Evolutionary conservation across 2,329 filamentous ascomycete genomes (phyloP).

Genomic region (Fusarium nanum): DNA sequence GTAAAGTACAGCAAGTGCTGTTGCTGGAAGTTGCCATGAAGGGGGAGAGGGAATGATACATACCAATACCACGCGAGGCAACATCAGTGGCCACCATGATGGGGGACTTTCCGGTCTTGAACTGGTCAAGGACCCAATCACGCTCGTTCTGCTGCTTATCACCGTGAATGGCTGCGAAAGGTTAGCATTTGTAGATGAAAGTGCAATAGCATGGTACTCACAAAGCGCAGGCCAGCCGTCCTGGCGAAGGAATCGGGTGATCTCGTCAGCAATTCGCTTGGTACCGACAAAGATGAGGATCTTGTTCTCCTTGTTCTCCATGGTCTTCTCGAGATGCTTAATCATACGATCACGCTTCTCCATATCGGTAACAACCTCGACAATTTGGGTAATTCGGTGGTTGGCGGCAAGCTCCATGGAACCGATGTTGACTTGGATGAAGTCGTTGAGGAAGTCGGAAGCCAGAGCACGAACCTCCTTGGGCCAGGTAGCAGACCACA

Average conservation of each 20-base stretch:
- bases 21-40: conserved; percentile 68
- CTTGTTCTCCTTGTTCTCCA: conserved; percentile 97
- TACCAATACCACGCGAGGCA: conserved; percentile 99
- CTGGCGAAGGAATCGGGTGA: conserved; percentile 95
- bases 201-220: conserved; percentile 65
- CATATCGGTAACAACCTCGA: conserved; percentile 94
- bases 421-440: conserved; percentile 98
- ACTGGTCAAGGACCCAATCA: conserved; percentile 99
- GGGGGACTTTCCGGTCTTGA: conserved; percentile 99
- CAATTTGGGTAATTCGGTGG: conserved; percentile 96
- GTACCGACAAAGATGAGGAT: conserved; percentile 92
- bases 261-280: conserved; percentile 97
- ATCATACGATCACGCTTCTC: conserved; percentile 99
- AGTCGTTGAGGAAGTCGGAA: conserved; percentile 90
- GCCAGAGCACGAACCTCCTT: conserved; percentile 97
- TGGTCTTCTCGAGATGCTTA: conserved; percentile 96
- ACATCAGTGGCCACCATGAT: conserved; percentile 99
- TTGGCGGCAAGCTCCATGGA: conserved; percentile 97
- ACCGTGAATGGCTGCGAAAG: conserved; percentile 84
- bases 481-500: conserved; percentile 99
- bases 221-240: conserved; percentile 98
- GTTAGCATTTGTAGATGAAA: conserved; percentile 51
- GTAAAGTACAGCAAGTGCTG: conserved; percentile 79
- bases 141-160: conserved; percentile 99
- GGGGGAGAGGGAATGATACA: conserved; percentile 74